phyloP scores from a whole-genome alignment of 2,329 filamentous ascomycete species.

The Thielaviopsis musarum region DNA sequence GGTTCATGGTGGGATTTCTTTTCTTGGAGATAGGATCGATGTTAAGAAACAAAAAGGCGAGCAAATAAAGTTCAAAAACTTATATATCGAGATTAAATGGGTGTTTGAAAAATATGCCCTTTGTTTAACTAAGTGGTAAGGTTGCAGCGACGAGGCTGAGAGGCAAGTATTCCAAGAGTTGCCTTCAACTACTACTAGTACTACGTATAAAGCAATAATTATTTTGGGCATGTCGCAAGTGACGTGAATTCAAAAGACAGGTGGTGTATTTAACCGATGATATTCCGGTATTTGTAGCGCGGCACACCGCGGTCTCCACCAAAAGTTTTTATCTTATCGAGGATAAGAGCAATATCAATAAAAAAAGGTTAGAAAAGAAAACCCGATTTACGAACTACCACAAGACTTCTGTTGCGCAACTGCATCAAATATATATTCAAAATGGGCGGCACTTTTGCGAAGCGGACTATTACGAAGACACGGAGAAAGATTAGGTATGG shows the following conservation, averaged over 20 bases:
- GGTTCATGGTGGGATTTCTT: background rate
- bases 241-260: background rate
- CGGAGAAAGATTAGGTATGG: conserved; percentile 50
- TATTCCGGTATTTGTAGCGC: background rate
- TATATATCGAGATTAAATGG: background rate
- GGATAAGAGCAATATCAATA: background rate
- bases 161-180: background rate
- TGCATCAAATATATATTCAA: conserved; percentile 15
- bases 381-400: background rate
- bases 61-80: background rate
- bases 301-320: background rate
- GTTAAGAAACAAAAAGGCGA: no score
- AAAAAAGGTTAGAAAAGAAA: background rate
- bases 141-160: background rate
- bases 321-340: conserved; percentile 1
- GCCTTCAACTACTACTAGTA: no score
- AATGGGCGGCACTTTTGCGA: conserved; percentile 50
- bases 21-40: background rate
- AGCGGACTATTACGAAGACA: conserved; percentile 55
- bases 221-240: background rate
- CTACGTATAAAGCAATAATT: background rate
- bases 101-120: background rate
- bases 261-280: background rate
- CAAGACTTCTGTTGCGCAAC: background rate
- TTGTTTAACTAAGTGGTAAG: background rate